Evolutionary conservation across 1,284 basidiomycete genomes (phyloP).

Genomic region (Fistulinella staudtii): DNA sequence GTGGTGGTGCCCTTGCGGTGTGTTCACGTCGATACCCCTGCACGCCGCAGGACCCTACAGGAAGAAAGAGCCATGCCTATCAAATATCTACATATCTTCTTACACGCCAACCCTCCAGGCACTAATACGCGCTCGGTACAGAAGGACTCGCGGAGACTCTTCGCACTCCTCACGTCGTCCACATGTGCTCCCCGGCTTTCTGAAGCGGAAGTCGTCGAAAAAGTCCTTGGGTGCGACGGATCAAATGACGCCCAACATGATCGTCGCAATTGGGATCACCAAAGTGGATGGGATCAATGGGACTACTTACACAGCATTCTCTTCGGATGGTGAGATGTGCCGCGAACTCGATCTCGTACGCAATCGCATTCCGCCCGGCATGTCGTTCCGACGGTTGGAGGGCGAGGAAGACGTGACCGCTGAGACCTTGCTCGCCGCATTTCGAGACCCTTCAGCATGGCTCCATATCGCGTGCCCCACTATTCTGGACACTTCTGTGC

Average conservation of each 20-base stretch:
- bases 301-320: neutral
- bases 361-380: slow-evolving; percentile 15
- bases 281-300: too few relatives aligned
- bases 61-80: slow-evolving; percentile 14
- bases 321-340: slow-evolving; percentile 5
- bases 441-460: slow-evolving; percentile 23
- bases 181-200: slow-evolving; percentile 12
- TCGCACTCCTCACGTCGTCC: slow-evolving; percentile 7
- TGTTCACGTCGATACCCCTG: slow-evolving; percentile 36
- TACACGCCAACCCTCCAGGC: slow-evolving; percentile 37
- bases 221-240: neutral
- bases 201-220: slow-evolving; percentile 19
- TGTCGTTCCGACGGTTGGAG: slow-evolving; percentile 24
- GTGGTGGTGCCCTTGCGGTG: slow-evolving; percentile 44
- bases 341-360: slow-evolving; percentile 17
- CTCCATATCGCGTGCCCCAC: slow-evolving; percentile 27
- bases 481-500: slow-evolving; percentile 7
- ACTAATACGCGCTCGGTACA: slow-evolving; percentile 22
- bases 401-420: slow-evolving; percentile 15
- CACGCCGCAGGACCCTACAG: slow-evolving; percentile 36
- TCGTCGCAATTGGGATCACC: slow-evolving; percentile 22
- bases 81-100: slow-evolving; percentile 35
- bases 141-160: neutral
- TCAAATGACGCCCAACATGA: slow-evolving; percentile 4
- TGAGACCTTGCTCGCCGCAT: slow-evolving; percentile 9